Evolutionary conservation across 495 filamentous ascomycete genomes (phyloP).

Genomic region (Neurospora sp.): DNA sequence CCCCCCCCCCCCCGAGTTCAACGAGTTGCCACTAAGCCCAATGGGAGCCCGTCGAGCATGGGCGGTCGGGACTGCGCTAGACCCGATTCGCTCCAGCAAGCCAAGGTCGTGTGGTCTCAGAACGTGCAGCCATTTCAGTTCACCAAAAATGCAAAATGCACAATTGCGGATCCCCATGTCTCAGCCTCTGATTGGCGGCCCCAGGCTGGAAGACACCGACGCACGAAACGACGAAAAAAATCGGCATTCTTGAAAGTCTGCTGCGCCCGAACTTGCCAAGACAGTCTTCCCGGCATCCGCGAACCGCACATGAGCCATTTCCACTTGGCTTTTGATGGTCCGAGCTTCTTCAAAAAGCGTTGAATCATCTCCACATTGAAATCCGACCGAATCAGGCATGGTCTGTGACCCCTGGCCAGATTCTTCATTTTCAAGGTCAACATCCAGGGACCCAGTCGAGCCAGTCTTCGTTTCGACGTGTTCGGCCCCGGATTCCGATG

Average conservation of each 20-base stretch:
- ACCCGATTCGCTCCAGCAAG: background rate
- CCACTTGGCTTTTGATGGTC: background rate
- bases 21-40: background rate
- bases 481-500: background rate
- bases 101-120: background rate
- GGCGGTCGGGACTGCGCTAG: constrained; percentile 4
- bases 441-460: background rate
- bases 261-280: background rate
- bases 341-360: background rate
- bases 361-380: background rate
- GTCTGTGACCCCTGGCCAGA: background rate
- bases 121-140: background rate
- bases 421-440: background rate
- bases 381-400: background rate
- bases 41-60: background rate
- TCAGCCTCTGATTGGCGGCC: background rate
- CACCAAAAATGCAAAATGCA: background rate
- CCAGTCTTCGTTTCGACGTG: background rate
- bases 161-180: background rate
- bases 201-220: background rate
- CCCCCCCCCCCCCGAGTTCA: background rate
- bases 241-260: background rate
- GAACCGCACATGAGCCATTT: background rate
- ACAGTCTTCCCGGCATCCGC: background rate
- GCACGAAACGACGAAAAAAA: background rate